Base-by-base conservation (phyloP, 345 rosid genomes). In the Hypericum perforatum region DNA sequence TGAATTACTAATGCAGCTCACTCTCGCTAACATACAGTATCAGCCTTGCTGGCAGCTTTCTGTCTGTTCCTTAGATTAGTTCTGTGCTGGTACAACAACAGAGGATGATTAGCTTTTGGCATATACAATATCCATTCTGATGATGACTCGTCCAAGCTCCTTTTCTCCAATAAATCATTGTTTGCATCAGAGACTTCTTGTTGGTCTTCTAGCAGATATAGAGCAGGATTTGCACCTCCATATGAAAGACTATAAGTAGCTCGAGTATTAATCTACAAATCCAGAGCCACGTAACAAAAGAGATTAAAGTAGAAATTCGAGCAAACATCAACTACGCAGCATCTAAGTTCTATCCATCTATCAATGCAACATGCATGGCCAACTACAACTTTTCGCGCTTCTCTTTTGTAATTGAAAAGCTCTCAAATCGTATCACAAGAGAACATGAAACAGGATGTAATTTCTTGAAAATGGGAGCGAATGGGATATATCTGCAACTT, bases 21-120 rank as follows among this genome's bases (percentile, higher is more conserved):
- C 49, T 53, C 49, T 39, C 9, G 16, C 37, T 63, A 68, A 79
- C 84, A 73, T 71, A 84, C 95, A 45, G 69, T 58, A 63, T 73
- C 45, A 51, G 80, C 77, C 60, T 73, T 57, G 43, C 60, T 80
- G 57, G 67, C 58, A 63, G 72, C 75, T 75, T 81, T 80, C 59
- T 13, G 59, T 39, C 64, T 76, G 66, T 66, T 71, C 74, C 63
- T 74, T 68, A 78, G 57, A 61, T 74, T 69, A 79, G 76, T 68
- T 62, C 76, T 78, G 59, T 91, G 87, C 68, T 82, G 89, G 75
- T 85, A 78, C 63, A 91, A 84, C 63, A 91, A 64, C 52, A 91
- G 63, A 66, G 98, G 96, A 76, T 91, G 96, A 66, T 81, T 72
- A 68, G 92, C 85, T 65, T 78, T 77, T 43, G 86, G 95, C 60